These are phyloP conservation scores for Kodamaea sagamina DNA, from an alignment of 805 yeast genomes.

Conservation along the genomic window DNA sequence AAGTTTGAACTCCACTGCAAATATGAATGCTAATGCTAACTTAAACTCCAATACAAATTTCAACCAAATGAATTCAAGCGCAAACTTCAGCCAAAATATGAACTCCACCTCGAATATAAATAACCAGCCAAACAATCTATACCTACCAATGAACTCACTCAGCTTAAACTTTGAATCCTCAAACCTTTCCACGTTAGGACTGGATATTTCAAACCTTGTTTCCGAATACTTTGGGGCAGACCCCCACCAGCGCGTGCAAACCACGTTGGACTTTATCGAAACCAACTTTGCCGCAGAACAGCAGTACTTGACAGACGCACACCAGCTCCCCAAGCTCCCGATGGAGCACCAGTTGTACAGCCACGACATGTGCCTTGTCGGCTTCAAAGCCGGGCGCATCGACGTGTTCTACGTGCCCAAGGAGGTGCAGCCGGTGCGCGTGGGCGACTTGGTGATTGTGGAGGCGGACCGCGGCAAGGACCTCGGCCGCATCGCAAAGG, in stretches of 20 bases:
- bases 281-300: slow-evolving; percentile 34
- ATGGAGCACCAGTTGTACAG: slow-evolving; percentile 24
- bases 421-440: slow-evolving; percentile 31
- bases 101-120: not conserved
- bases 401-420: slow-evolving; percentile 71
- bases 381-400: slow-evolving; percentile 76
- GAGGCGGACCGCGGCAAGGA: slow-evolving; percentile 85
- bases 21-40: too few relatives aligned
- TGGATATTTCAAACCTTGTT: slow-evolving; percentile 20
- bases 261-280: slow-evolving; percentile 30
- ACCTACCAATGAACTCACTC: not conserved
- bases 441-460: slow-evolving; percentile 74
- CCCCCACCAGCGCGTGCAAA: slow-evolving; percentile 41
- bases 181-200: not conserved
- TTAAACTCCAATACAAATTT: too few relatives aligned
- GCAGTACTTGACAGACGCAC: slow-evolving; percentile 29
- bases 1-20: too few relatives aligned
- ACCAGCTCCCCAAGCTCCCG: slow-evolving; percentile 33
- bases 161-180: not conserved
- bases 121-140: not conserved
- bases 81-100: not conserved
- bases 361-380: slow-evolving; percentile 57
- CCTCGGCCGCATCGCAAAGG: slow-evolving; percentile 63
- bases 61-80: too few relatives aligned
- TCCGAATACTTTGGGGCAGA: slow-evolving; percentile 40